Evolutionary conservation across 192 early-diverging fungal genomes (phyloP), one percentile per base, ranked within the genome.

Genomic region (Spinellus fusiger): DNA sequence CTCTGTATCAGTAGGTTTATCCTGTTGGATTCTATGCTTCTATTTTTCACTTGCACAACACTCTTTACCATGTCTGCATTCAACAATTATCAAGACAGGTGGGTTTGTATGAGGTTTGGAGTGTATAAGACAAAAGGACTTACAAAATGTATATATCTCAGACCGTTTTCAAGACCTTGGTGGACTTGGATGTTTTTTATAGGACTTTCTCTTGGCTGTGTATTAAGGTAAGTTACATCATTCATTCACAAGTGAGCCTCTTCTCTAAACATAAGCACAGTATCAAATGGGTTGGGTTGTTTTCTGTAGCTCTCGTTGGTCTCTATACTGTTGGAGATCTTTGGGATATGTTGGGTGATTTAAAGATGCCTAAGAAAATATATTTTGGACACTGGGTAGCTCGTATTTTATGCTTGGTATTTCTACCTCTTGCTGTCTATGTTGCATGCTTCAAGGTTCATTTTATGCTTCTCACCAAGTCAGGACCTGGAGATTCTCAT

Each of bases 211-310:
- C 74, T 98, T 20, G 96, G 96, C 38, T 68, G 82, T 31, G 93
- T 92, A 0, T 64, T 80, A 6, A 59, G 56, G 56, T 59, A 59
- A 33, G 35, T 37, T 26, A 44, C 9, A 46, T 23, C 18, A 25
- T 4, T 27, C 29, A 15, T 18, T 16, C 27, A 46, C 15, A 12
- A 59, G 7, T 1, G 4, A 27, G 16, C 9, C 27, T 18, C 20
- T 34, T 55, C 4, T 37, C 35, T 7, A 32, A 32, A 33, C 5
- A 28, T n/a, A 33, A 28, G 16, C 5, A 32, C 47, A 90, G 87
- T 74, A 84, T 94, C 28, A 99, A 99, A 74, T 99, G 95, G 97
- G 92, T 99, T 29, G 97, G 97, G 0, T 68, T 96, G 22, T 92
- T 99, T 73, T 84, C 85, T 28, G 88, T 94, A 10, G 94, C 91